These are phyloP conservation scores for Podospora appendiculata DNA, from an alignment of 495 filamentous ascomycete species.

Conservation along the genomic window DNA sequence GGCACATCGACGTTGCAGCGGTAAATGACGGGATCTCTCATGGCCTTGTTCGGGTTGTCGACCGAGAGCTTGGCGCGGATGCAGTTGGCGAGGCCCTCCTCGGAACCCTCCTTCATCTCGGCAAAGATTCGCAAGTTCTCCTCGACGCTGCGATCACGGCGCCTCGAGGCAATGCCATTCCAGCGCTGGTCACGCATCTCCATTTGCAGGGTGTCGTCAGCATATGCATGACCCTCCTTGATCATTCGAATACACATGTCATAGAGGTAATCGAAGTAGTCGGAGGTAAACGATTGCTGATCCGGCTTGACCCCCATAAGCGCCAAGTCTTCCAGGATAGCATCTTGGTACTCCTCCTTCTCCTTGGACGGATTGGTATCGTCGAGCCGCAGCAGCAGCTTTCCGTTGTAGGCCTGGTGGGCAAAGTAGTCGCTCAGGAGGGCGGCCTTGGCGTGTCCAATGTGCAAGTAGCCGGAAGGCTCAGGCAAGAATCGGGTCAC, in stretches of 20 bases:
- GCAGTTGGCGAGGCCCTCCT: slow-evolving; percentile 71
- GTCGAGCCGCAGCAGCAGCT: slow-evolving; percentile 76
- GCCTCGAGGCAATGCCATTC: slow-evolving; percentile 64
- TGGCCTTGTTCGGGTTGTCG: slow-evolving; percentile 75
- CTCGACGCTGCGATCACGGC: slow-evolving; percentile 68
- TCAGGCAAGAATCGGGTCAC: slow-evolving; percentile 93
- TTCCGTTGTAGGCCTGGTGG: slow-evolving; percentile 79
- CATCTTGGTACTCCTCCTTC: slow-evolving; percentile 84
- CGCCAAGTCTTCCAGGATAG: slow-evolving; percentile 77
- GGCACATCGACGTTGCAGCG: slow-evolving; percentile 66
- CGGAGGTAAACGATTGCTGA: slow-evolving; percentile 68
- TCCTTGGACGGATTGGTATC: slow-evolving; percentile 94
- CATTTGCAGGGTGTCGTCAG: slow-evolving; percentile 82
- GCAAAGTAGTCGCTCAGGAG: slow-evolving; percentile 92
- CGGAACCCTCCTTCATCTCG: slow-evolving; percentile 77
- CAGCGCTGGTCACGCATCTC: slow-evolving; percentile 75
- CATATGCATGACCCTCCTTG: slow-evolving; percentile 78
- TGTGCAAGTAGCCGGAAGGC: slow-evolving; percentile 92
- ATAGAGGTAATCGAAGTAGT: slow-evolving; percentile 87
- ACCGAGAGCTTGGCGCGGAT: slow-evolving; percentile 85
- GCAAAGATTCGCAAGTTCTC: slow-evolving; percentile 75
- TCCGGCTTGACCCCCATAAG: slow-evolving; percentile 84
- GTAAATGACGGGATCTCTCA: slow-evolving; percentile 93
- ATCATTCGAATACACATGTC: slow-evolving; percentile 70
- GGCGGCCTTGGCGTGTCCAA: slow-evolving; percentile 89